A percentile compares a stretch with the other conserved stretches of the same genome.
phyloP scores from a whole-genome alignment of 2,329 filamentous ascomycete genomes.

The Sordariomycetes sp. region DNA sequence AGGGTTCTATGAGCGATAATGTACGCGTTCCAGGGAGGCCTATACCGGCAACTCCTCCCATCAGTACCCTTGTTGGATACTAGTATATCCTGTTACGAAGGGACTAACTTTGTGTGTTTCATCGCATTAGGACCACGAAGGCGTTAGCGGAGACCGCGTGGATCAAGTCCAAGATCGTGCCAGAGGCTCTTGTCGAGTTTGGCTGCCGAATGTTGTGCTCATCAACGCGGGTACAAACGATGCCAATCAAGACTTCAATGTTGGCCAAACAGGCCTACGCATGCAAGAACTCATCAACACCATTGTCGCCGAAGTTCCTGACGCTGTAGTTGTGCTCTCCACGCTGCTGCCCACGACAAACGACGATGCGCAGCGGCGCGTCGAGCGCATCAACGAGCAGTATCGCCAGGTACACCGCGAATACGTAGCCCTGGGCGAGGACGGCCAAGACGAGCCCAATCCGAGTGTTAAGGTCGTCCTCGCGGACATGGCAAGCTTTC shows the following conservation, averaged over 20 bases:
- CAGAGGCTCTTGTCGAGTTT: background rate
- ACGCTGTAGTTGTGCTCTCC: conserved; percentile 25
- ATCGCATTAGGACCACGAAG: background rate
- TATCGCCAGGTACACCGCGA: background rate
- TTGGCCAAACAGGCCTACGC: conserved; percentile 18
- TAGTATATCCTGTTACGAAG: background rate
- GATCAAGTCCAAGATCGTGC: conserved; percentile 1
- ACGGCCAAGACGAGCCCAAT: background rate
- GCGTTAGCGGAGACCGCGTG: background rate
- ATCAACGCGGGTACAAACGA: conserved; percentile 36
- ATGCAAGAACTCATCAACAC: conserved; percentile 23
- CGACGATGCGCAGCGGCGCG: background rate
- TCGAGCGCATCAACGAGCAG: background rate
- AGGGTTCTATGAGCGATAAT: conserved; percentile 28
- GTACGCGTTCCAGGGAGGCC: too few species aligned
- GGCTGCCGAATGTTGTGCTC: conserved; percentile 26
- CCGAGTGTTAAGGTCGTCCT: background rate
- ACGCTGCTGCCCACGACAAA: conserved; percentile 18
- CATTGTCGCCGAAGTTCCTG: conserved; percentile 12
- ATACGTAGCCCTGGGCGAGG: background rate
- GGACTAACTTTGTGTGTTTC: background rate
- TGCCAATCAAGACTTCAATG: conserved; percentile 20
- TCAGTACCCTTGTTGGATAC: background rate
- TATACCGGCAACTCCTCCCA: too few species aligned
- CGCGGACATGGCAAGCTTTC: background rate